phyloP scores from a whole-genome alignment of 495 filamentous ascomycete species.

The Aspergillus bertholletiae region DNA sequence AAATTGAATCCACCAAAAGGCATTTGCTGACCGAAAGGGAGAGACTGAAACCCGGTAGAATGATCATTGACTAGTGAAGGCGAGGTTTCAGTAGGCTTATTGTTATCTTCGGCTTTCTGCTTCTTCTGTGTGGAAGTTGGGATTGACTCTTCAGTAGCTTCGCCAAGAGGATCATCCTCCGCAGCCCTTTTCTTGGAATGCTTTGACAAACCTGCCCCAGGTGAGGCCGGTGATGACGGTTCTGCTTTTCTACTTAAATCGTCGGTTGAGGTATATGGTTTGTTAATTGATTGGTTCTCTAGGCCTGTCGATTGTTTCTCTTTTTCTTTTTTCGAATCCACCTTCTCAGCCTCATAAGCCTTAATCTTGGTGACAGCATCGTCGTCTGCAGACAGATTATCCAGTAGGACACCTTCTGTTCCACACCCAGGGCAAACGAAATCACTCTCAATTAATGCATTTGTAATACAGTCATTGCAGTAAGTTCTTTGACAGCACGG shows the following conservation, averaged over 20 bases:
- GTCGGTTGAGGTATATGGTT: conserved; percentile 18
- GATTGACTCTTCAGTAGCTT: conserved; percentile 15
- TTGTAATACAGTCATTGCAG: conserved; percentile 98
- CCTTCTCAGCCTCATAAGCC: conserved; percentile 70
- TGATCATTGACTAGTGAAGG: conserved; percentile 13
- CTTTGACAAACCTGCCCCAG: conserved; percentile 32
- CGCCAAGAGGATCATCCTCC: conserved; percentile 58
- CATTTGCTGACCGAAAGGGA: conserved; percentile 33
- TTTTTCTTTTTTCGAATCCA: conserved; percentile 56
- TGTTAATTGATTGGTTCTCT: conserved; percentile 28
- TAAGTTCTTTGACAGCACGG: conserved; percentile 96
- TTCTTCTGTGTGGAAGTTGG: conserved; percentile 28
- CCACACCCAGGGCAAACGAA: conserved; percentile 90
- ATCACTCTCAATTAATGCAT: conserved; percentile 95
- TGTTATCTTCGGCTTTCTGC: conserved; percentile 26
- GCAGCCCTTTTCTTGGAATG: conserved; percentile 75
- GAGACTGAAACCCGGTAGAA: conserved; percentile 12
- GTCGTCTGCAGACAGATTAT: conserved; percentile 80
- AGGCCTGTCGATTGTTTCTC: conserved; percentile 46
- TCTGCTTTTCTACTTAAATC: conserved; percentile 11
- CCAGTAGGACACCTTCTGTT: conserved; percentile 85
- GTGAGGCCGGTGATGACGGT: conserved; percentile 28
- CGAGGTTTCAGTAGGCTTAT: conserved; percentile 6
- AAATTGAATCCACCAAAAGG: conserved; percentile 29
- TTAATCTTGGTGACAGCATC: conserved; percentile 74